phyloP scores from a whole-genome alignment of 2,329 filamentous ascomycete species.

The Neospermospora avenae region DNA sequence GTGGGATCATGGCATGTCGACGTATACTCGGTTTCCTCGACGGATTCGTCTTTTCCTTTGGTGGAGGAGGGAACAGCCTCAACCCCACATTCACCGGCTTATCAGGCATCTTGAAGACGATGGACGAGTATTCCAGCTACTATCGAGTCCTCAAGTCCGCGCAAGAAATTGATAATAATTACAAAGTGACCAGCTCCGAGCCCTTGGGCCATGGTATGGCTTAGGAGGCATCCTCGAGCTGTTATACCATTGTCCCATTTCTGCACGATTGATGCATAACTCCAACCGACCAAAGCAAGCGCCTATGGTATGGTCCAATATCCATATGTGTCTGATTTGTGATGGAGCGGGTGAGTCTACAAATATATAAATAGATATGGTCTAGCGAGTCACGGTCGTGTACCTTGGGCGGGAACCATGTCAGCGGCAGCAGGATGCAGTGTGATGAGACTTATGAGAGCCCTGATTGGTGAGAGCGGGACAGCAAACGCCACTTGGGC shows the following conservation, averaged over 20 bases:
- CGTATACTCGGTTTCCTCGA: slow-evolving; percentile 31
- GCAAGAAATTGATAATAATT: background rate
- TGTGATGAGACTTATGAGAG: slow-evolving; percentile 27
- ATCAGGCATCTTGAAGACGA: slow-evolving; percentile 27
- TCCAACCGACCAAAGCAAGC: slow-evolving; percentile 18
- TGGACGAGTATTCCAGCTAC: slow-evolving; percentile 23
- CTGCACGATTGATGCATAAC: background rate
- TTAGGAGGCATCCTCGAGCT: slow-evolving; percentile 9
- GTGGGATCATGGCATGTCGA: slow-evolving; percentile 25
- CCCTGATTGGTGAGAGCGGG: slow-evolving; percentile 9
- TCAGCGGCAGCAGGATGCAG: slow-evolving; percentile 25
- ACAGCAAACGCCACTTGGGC: background rate
- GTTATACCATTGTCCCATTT: slow-evolving; percentile 5
- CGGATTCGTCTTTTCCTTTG: slow-evolving; percentile 29
- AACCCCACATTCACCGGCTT: slow-evolving; percentile 32
- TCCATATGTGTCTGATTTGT: slow-evolving; percentile 23
- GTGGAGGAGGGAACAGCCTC: slow-evolving; percentile 35
- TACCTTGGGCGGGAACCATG: slow-evolving; percentile 7
- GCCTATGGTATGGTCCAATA: slow-evolving; percentile 12
- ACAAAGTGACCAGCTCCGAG: slow-evolving; percentile 13
- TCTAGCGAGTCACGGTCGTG: slow-evolving; percentile 12
- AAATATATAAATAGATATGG: slow-evolving; percentile 27
- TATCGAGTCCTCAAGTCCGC: slow-evolving; percentile 8
- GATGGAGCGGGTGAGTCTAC: slow-evolving; percentile 16
- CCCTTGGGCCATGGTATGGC: background rate